Percentiles rank a stretch among this genome's conserved stretches.
Conservation (phyloP, 768 basidiomycete genomes). For the Russula earlei region DNA sequence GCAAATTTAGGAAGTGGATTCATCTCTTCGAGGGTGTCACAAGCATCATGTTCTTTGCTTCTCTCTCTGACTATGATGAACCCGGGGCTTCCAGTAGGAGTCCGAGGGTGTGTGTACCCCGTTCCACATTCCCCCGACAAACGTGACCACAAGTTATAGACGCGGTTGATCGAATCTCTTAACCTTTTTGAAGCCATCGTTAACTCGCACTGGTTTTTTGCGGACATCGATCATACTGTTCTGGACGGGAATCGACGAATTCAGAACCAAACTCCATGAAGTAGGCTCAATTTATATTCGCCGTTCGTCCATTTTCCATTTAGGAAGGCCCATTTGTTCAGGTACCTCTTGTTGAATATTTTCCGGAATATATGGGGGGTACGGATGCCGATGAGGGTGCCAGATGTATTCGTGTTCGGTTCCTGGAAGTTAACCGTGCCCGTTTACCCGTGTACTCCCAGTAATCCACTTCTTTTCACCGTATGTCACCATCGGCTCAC, state of each 20-base stretch:
- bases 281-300: conserved; percentile 2
- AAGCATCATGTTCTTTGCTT: conserved; percentile 62
- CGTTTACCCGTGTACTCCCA: too few relatives aligned
- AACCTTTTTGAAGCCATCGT: conserved; percentile 41
- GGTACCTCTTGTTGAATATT: conserved; percentile 26
- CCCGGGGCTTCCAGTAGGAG: conserved; percentile 16
- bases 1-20: conserved; percentile 41
- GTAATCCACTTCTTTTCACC: too few relatives aligned
- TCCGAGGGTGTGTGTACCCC: conserved; percentile 18
- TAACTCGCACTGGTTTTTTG: conserved; percentile 45
- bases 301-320: not conserved
- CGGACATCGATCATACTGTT: conserved; percentile 33
- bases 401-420: conserved; percentile 40
- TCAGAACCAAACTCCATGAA: conserved; percentile 41
- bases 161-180: conserved; percentile 40
- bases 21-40: conserved; percentile 55
- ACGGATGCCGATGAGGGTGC: conserved; percentile 37
- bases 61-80: conserved; percentile 68
- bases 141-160: conserved; percentile 22
- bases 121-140: not conserved
- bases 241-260: conserved; percentile 38
- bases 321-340: not conserved
- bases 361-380: conserved; percentile 37
- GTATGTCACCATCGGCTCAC: too few relatives aligned
- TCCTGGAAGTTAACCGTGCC: conserved; percentile 34